These are phyloP conservation scores for Diphasiastrum complanatum DNA, from an alignment of 83 land plant species.

Conservation along the genomic window DNA sequence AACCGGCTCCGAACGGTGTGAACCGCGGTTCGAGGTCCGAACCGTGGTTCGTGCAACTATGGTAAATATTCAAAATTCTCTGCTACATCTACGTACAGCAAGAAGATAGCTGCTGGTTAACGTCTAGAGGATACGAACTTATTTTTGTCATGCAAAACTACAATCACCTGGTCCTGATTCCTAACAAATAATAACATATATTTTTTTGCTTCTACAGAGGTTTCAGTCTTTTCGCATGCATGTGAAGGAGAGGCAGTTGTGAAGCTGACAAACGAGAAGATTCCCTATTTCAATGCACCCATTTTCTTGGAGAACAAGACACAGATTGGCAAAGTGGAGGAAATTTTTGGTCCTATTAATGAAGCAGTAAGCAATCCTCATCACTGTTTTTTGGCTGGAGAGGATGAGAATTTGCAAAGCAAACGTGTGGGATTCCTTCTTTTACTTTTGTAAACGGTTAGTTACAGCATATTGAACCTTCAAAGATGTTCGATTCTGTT, in stretches of 20 bases:
- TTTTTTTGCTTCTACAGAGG: slow-evolving; percentile 39
- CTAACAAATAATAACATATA: background rate
- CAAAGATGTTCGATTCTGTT: too few relatives aligned
- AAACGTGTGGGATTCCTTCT: too few relatives aligned
- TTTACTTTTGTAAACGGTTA: too few relatives aligned
- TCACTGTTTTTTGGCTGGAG: background rate
- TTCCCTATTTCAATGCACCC: slow-evolving; percentile 89
- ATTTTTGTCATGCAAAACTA: background rate
- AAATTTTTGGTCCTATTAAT: slow-evolving; percentile 96
- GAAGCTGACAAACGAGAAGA: slow-evolving; percentile 85
- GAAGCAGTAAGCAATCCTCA: slow-evolving; percentile 62
- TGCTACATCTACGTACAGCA: background rate
- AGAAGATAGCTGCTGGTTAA: too few relatives aligned
- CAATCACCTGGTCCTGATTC: background rate
- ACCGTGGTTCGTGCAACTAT: too few relatives aligned
- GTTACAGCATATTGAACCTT: too few relatives aligned
- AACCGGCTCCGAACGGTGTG: too few relatives aligned
- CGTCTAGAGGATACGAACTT: background rate
- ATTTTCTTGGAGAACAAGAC: slow-evolving; percentile 89
- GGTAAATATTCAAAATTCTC: too few relatives aligned
- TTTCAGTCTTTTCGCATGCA: slow-evolving; percentile 68
- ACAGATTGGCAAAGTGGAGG: slow-evolving; percentile 97
- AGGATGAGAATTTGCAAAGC: too few relatives aligned
- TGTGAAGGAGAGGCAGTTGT: slow-evolving; percentile 94
- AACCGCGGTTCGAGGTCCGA: too few relatives aligned